Evolutionary conservation across 345 rosid species (phyloP).

Genomic region (Abelmoschus esculentus): DNA sequence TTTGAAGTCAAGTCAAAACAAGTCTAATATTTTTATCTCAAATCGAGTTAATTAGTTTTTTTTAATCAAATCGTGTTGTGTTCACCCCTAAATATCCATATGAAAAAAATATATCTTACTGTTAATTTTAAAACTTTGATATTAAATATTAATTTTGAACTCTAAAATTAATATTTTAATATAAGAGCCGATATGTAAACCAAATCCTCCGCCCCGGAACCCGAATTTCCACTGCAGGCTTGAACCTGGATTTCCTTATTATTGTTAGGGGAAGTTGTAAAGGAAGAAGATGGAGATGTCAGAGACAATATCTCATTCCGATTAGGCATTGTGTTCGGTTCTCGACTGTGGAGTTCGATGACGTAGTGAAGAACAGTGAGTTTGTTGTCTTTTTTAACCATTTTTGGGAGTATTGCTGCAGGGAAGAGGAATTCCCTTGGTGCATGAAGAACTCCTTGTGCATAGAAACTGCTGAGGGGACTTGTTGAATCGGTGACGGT

Average conservation of each 20-base stretch:
- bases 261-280: not conserved
- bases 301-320: conserved; percentile 27
- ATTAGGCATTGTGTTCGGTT: conserved; percentile 22
- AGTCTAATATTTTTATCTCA: too few relatives aligned
- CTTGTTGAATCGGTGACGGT: conserved; percentile 20
- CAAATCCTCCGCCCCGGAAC: conserved; percentile 23
- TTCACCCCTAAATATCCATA: too few relatives aligned
- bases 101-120: too few relatives aligned
- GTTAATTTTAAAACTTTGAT: too few relatives aligned
- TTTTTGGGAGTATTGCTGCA: conserved; percentile 8
- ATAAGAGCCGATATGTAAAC: conserved; percentile 67
- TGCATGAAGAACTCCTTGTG: conserved; percentile 62
- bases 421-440: conserved; percentile 53
- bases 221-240: not conserved
- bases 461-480: conserved; percentile 38
- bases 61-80: too few relatives aligned
- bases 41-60: too few relatives aligned
- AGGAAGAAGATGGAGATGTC: conserved; percentile 20
- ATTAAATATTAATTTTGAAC: too few relatives aligned
- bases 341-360: conserved; percentile 18
- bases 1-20: too few relatives aligned
- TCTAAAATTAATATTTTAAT: too few relatives aligned
- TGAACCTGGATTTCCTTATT: conserved; percentile 23
- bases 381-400: conserved; percentile 6
- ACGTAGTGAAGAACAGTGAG: conserved; percentile 17